These are phyloP conservation scores for Ustilago esculenta DNA, from an alignment of 1,284 basidiomycete species.

Conservation along the genomic window DNA sequence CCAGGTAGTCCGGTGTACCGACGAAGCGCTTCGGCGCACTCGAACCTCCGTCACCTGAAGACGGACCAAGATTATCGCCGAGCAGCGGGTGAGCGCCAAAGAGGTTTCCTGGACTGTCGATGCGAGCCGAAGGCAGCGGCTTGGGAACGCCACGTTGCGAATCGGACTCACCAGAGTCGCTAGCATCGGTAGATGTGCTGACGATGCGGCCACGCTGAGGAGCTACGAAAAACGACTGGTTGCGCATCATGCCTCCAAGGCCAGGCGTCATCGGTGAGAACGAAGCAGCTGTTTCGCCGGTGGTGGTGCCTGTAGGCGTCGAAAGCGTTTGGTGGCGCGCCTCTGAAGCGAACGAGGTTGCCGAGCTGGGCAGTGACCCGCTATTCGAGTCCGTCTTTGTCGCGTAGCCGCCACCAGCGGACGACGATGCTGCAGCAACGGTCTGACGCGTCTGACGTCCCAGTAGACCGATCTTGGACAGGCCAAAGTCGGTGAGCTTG, in stretches of 20 bases:
- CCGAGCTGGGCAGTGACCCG: conserved; percentile 44
- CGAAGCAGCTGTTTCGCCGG: conserved; percentile 48
- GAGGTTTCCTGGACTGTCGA: conserved; percentile 55
- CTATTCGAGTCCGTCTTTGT: conserved; percentile 27
- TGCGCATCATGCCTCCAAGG: conserved; percentile 44
- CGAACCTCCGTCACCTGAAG: conserved; percentile 73
- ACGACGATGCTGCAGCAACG: conserved; percentile 11
- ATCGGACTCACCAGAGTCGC: conserved; percentile 58
- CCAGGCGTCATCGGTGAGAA: conserved; percentile 52
- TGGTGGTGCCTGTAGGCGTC: conserved; percentile 40
- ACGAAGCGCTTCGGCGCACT: conserved; percentile 73
- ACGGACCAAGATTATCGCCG: conserved; percentile 45
- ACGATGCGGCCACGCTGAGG: conserved; percentile 46
- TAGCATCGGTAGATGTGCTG: conserved; percentile 57
- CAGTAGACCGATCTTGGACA: conserved; percentile 94
- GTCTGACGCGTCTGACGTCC: conserved; percentile 77
- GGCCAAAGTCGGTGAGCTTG: conserved; percentile 96
- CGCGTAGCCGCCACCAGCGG: conserved; percentile 6
- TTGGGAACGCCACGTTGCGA: conserved; percentile 30
- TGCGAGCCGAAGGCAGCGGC: conserved; percentile 42
- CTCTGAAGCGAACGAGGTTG: conserved; percentile 38
- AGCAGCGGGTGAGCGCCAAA: conserved; percentile 52
- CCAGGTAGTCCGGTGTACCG: conserved; percentile 95
- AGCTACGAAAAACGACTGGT: conserved; percentile 51
- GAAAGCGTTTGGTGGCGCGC: conserved; percentile 23